Evolutionary conservation across 2,329 filamentous ascomycete species (phyloP).

Genomic region (Trichoderma koningii): DNA sequence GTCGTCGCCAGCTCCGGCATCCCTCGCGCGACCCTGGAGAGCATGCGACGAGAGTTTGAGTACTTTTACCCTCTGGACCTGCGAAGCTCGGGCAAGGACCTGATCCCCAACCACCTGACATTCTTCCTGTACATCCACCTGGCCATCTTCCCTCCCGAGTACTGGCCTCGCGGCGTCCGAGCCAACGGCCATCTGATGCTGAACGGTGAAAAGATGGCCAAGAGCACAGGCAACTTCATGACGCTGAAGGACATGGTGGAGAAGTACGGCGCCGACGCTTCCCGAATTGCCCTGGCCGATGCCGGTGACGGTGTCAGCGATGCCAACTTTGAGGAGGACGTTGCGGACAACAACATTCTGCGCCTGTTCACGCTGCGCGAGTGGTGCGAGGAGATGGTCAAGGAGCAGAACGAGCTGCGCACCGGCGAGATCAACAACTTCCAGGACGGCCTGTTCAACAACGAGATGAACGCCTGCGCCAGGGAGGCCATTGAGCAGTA

Average conservation of each 20-base stretch:
- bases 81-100: constrained; percentile 85
- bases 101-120: constrained; percentile 91
- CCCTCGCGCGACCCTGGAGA: constrained; percentile 69
- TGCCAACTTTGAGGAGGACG: constrained; percentile 94
- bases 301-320: constrained; percentile 93
- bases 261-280: constrained; percentile 94
- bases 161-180: constrained; percentile 84
- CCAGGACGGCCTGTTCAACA: constrained; percentile 87
- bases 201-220: constrained; percentile 98
- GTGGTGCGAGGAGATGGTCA: constrained; percentile 86
- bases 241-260: constrained; percentile 81
- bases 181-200: constrained; percentile 91
- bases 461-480: constrained; percentile 87
- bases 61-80: constrained; percentile 97
- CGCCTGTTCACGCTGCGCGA: constrained; percentile 79
- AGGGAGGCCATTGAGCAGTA: constrained; percentile 78
- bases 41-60: constrained; percentile 87
- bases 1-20: constrained; percentile 69
- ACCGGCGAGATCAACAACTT: constrained; percentile 74
- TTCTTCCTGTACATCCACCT: constrained; percentile 95
- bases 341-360: constrained; percentile 89
- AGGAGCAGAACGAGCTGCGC: constrained; percentile 68
- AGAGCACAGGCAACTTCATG: constrained; percentile 96
- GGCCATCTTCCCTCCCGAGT: constrained; percentile 82
- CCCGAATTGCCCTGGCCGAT: constrained; percentile 87